Conservation (phyloP, 23 red algal genomes). For the Gracilaria vermiculophylla region DNA sequence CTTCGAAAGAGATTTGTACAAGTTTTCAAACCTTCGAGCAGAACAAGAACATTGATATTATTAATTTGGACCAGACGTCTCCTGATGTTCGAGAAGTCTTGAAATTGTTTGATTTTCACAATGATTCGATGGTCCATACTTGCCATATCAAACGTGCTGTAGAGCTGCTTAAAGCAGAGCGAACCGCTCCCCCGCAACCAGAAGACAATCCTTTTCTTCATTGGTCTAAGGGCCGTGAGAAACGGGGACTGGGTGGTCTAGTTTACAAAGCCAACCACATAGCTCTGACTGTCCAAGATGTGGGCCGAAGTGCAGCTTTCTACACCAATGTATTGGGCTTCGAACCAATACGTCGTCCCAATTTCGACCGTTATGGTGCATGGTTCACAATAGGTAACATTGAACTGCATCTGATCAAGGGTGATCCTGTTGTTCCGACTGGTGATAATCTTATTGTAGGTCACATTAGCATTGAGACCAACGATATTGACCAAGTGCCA, state of each 20-base stretch:
- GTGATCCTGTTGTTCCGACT: neutral
- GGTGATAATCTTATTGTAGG: constrained; percentile 36
- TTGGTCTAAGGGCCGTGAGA: constrained; percentile 10
- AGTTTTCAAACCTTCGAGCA: neutral
- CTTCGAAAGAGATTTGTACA: neutral
- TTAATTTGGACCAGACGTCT: neutral
- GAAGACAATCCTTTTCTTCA: neutral
- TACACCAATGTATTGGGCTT: constrained; percentile 44
- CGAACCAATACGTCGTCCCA: constrained; percentile 34
- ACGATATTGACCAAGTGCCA: constrained; percentile 31
- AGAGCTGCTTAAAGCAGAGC: neutral
- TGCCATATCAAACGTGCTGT: constrained; percentile 9
- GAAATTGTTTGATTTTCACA: constrained; percentile 9
- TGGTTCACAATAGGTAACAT: constrained; percentile 56
- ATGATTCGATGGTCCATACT: neutral
- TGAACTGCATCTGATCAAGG: constrained; percentile 55
- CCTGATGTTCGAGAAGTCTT: neutral
- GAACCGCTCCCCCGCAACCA: neutral
- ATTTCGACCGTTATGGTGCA: constrained; percentile 46
- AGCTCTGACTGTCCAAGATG: constrained; percentile 37
- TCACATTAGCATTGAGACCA: constrained; percentile 51
- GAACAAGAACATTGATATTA: neutral
- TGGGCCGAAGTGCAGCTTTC: constrained; percentile 16
- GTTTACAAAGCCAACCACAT: constrained; percentile 47
- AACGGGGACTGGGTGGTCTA: neutral